Conservation (phyloP, 2,329 filamentous ascomycete genomes). For the Nothophoma quercina region DNA sequence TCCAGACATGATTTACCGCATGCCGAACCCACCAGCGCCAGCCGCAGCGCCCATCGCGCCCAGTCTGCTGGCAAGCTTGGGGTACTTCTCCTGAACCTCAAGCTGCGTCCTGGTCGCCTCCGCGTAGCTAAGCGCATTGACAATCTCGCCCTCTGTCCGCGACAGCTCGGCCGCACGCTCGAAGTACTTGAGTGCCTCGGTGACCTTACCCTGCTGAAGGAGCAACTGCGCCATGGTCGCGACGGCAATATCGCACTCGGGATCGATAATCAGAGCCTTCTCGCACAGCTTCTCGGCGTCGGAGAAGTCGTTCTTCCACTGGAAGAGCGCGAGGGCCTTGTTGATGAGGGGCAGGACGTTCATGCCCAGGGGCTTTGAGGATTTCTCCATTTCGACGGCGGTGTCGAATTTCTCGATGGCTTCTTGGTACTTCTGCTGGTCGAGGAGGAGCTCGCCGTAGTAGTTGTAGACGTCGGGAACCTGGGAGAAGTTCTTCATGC, state of each 20-base stretch:
- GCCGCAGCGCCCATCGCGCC: constrained; percentile 54
- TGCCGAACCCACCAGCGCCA: constrained; percentile 37
- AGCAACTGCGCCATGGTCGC: constrained; percentile 98
- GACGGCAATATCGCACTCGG: constrained; percentile 97
- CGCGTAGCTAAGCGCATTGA: constrained; percentile 95
- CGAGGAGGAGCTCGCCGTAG: constrained; percentile 94
- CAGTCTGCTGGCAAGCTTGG: constrained; percentile 57
- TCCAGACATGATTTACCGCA: constrained; percentile 35
- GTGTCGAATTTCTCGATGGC: constrained; percentile 98
- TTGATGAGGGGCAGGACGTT: constrained; percentile 98
- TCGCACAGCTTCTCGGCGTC: constrained; percentile 97
- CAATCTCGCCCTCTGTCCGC: constrained; percentile 91
- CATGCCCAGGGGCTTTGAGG: constrained; percentile 91
- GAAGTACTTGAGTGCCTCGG: constrained; percentile 94
- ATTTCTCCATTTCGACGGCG: constrained; percentile 98
- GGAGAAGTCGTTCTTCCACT: constrained; percentile 96
- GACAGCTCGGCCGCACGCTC: constrained; percentile 94
- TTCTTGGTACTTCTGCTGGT: constrained; percentile 94
- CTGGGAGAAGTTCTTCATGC: constrained; percentile 97
- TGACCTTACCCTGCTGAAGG: constrained; percentile 96
- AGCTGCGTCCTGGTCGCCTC: constrained; percentile 96
- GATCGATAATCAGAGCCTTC: constrained; percentile 96
- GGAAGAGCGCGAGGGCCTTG: constrained; percentile 95
- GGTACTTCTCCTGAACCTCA: constrained; percentile 68
- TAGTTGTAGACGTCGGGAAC: constrained; percentile 99